Base-by-base conservation (phyloP, 1,284 basidiomycete species). In the Macrocystidia cucumis region DNA sequence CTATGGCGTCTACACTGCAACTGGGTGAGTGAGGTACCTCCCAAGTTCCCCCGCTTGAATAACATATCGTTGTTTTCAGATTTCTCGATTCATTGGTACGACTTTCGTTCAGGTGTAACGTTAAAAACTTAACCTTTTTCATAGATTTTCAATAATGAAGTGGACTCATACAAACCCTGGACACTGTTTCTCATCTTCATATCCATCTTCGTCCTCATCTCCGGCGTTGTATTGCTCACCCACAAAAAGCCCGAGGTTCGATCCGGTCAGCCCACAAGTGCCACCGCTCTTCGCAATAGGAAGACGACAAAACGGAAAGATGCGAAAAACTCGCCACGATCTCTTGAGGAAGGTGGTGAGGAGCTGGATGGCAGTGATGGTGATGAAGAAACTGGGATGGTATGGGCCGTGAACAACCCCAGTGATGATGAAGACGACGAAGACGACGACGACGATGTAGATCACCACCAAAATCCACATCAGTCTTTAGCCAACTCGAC, bases 161-260 rank as follows among this genome's bases (percentile, higher is more conserved):
- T 88, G 1, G 79, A 76, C 40, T 74, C 87, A 12, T 96, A 92
- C 57, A 68, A 82, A 39, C 70, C 80, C 11, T 92, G 90, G 88
- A 78, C 82, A 1, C 74, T 93, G 13, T 84, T 91, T 60, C 70
- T 88, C 33, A 88, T 93, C 43, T 91, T 88, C 52, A 56, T 80
- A 29, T 90, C 88, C 1, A 91, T 96, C 45, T 59, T 76, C 24
- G 69, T 93, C 29, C 78, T 96, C 38, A 83, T 96, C 30, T 76
- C 72, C 0, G 91, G 91, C 3, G 91, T 96, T 26, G 82, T 92
- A 19, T 70, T 90, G 3, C 65, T 91, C 23, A 89, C 86, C 3
- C 76, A 83, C 59, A 87, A 89, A 63, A 89, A 90, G 49, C 86
- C 86, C 0, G 85, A 86, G 9, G 12, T 18, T 11, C 14, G 11